A percentile compares a stretch with the other conserved stretches of the same genome.
These are phyloP conservation scores for Pseudocercospora ulei DNA, from an alignment of 2,329 filamentous ascomycete genomes.

Conservation along the genomic window DNA sequence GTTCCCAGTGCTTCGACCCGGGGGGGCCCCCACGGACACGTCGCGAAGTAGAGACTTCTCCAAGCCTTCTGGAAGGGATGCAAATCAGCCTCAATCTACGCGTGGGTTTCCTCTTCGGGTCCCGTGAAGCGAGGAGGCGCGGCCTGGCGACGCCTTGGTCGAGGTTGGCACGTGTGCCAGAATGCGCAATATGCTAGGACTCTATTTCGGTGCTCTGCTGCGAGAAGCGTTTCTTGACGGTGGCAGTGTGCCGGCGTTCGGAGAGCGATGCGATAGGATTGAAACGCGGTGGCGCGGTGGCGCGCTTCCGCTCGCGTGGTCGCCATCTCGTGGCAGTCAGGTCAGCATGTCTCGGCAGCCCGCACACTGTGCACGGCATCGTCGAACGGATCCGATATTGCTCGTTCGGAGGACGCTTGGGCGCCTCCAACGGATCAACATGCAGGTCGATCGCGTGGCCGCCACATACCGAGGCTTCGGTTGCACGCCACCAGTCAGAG, in stretches of 20 bases:
- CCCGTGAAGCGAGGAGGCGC: conserved; percentile 8
- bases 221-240: not conserved
- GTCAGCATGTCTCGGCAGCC: conserved; percentile 2
- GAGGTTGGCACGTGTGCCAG: conserved; percentile 3
- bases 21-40: not conserved
- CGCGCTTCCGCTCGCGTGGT: conserved; percentile 4
- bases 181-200: conserved; percentile 1
- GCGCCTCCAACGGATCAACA: not conserved
- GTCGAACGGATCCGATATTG: not conserved
- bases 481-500: too few relatives aligned
- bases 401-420: not conserved
- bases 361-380: not conserved
- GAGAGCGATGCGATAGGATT: not conserved
- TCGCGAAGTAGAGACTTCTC: not conserved
- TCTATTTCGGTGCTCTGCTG: conserved; percentile 5
- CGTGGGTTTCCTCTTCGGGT: conserved; percentile 7
- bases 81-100: conserved; percentile 4
- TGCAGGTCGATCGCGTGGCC: not conserved
- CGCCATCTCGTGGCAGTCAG: conserved; percentile 6
- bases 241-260: conserved; percentile 1
- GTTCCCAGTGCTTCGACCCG: not conserved
- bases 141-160: not conserved
- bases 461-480: too few relatives aligned
- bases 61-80: conserved; percentile 6
- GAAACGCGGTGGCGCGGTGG: not conserved